Conservation (phyloP, 306 rosid genomes). For the Cajanus cajan region DNA sequence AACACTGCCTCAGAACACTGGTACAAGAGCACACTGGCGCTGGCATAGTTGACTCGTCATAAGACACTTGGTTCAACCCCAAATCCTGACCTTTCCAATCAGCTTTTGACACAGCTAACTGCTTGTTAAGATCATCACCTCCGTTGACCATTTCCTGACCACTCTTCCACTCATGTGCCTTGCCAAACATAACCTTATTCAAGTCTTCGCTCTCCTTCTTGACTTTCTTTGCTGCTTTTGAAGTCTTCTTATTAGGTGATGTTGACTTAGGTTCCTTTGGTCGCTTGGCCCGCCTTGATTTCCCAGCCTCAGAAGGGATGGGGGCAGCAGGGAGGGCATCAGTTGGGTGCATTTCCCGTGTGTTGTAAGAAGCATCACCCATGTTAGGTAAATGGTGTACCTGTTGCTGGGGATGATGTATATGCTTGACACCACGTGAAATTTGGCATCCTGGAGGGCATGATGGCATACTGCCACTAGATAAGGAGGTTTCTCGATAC, state of each 20-base stretch:
- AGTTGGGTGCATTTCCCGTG: slow-evolving; percentile 63
- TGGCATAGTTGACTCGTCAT: slow-evolving; percentile 96
- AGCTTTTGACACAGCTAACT: slow-evolving; percentile 62
- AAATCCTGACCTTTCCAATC: slow-evolving; percentile 96
- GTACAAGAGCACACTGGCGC: slow-evolving; percentile 94
- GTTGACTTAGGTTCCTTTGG: slow-evolving; percentile 63
- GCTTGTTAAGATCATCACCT: slow-evolving; percentile 75
- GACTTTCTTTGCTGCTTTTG: slow-evolving; percentile 65
- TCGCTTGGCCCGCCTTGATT: slow-evolving; percentile 68
- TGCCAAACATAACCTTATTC: slow-evolving; percentile 68
- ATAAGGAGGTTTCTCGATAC: slow-evolving; percentile 67
- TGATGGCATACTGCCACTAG: slow-evolving; percentile 54
- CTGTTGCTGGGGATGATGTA: slow-evolving; percentile 86
- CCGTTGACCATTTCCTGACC: slow-evolving; percentile 62
- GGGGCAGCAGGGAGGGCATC: slow-evolving; percentile 59
- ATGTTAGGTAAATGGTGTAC: slow-evolving; percentile 59
- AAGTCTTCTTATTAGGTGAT: slow-evolving; percentile 65
- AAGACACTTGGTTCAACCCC: slow-evolving; percentile 88
- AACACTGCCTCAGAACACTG: slow-evolving; percentile 78
- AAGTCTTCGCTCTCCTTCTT: slow-evolving; percentile 80
- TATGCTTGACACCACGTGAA: slow-evolving; percentile 91
- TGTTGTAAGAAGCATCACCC: slow-evolving; percentile 61
- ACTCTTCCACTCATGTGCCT: slow-evolving; percentile 75
- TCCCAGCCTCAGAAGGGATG: slow-evolving; percentile 53
- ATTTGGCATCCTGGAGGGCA: slow-evolving; percentile 99